phyloP scores from a whole-genome alignment of 352 stramenopile genomes.

The Thalassiosira hispida region DNA sequence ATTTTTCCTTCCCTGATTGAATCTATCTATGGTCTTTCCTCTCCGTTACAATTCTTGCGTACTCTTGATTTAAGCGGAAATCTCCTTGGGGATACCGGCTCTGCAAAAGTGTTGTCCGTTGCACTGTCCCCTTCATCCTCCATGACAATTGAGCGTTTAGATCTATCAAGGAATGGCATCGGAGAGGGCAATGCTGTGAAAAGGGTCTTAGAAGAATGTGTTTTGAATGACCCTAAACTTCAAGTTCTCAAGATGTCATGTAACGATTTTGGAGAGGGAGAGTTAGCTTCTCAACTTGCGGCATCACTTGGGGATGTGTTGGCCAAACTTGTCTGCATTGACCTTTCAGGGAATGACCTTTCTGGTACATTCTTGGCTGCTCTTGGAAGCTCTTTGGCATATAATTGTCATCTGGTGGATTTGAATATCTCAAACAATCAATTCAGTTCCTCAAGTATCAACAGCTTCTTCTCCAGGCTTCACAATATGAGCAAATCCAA shows the following conservation, averaged over 20 bases:
- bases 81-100: conserved; percentile 66
- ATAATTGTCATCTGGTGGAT: conserved; percentile 58
- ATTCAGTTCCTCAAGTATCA: conserved; percentile 42
- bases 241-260: conserved; percentile 62
- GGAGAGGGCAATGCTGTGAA: conserved; percentile 53
- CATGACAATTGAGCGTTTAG: conserved; percentile 61
- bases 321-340: conserved; percentile 54
- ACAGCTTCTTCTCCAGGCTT: conserved; percentile 32
- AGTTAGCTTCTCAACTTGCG: conserved; percentile 60
- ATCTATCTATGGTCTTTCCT: conserved; percentile 32
- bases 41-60: conserved; percentile 54
- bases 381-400: conserved; percentile 47
- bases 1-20: conserved; percentile 32
- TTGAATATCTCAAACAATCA: conserved; percentile 69
- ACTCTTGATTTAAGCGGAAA: conserved; percentile 80
- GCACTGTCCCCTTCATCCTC: conserved; percentile 61
- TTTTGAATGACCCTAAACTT: conserved; percentile 53
- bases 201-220: conserved; percentile 55
- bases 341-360: conserved; percentile 73
- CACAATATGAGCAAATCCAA: conserved; percentile 22
- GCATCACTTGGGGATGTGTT: conserved; percentile 59
- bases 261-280: conserved; percentile 62
- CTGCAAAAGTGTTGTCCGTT: conserved; percentile 61
- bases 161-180: conserved; percentile 75
- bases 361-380: conserved; percentile 49